phyloP scores from a whole-genome alignment of 768 basidiomycete species.

The Kwoniella dendrophila region DNA sequence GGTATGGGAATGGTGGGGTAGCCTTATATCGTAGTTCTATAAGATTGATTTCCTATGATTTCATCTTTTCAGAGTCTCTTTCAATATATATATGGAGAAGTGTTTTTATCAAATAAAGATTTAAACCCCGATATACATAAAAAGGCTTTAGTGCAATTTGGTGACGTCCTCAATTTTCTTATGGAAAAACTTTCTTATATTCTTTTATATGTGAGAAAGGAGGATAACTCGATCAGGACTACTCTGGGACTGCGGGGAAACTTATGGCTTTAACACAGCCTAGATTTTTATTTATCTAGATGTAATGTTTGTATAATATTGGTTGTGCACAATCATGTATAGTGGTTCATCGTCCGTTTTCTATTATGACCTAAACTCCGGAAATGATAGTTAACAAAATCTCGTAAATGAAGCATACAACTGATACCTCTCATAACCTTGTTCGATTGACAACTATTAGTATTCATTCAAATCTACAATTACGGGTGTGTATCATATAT shows the following conservation, averaged over 20 bases:
- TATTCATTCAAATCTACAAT: background rate
- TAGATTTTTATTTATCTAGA: conserved; percentile 46
- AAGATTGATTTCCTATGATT: no score
- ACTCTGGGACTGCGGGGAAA: conserved; percentile 55
- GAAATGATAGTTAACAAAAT: no score
- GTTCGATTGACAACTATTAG: no score
- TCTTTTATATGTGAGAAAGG: conserved; percentile 7
- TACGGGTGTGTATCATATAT: background rate
- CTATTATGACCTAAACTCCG: no score
- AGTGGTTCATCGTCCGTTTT: no score
- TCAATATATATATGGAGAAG: conserved; percentile 12
- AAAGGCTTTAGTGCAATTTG: conserved; percentile 58
- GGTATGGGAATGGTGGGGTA: conserved; percentile 54
- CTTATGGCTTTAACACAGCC: conserved; percentile 49
- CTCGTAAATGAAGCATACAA: no score
- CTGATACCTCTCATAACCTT: no score
- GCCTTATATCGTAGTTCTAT: conserved; percentile 43
- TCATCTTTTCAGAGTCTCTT: conserved; percentile 14
- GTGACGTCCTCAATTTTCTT: conserved; percentile 45
- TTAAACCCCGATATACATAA: conserved; percentile 33
- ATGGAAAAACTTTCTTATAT: conserved; percentile 10
- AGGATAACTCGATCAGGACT: conserved; percentile 58
- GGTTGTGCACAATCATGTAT: no score
- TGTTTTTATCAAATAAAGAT: conserved; percentile 10
- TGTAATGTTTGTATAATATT: conserved; percentile 1